Percentiles rank a stretch among this genome's conserved stretches.
Conservation (phyloP, 2,329 filamentous ascomycete genomes). For the Penicillium palitans region DNA sequence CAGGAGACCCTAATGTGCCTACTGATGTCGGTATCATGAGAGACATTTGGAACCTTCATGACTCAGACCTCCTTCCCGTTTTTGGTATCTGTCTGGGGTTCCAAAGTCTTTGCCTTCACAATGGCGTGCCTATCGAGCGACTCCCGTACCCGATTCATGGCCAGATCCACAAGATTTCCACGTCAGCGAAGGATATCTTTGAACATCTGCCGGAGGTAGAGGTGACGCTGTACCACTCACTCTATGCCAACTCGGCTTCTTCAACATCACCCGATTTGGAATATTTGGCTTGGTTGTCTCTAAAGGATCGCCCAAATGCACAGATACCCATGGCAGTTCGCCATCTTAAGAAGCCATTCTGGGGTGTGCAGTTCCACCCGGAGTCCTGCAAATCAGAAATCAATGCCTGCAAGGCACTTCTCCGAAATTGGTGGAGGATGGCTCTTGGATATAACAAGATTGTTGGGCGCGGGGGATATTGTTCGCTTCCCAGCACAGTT, state of each 20-base stretch:
- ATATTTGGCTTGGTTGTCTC: constrained; percentile 63
- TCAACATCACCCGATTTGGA: constrained; percentile 36
- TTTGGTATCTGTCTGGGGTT: constrained; percentile 89
- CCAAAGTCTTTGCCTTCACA: constrained; percentile 72
- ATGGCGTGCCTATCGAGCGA: constrained; percentile 66
- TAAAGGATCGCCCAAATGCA: constrained; percentile 40
- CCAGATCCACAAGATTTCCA: constrained; percentile 69
- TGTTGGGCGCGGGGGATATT: constrained; percentile 26
- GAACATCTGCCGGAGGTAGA: constrained; percentile 58
- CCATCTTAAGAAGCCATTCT: constrained; percentile 70
- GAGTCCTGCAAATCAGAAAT: constrained; percentile 78
- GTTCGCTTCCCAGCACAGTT: constrained; percentile 20
- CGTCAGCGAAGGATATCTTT: constrained; percentile 66
- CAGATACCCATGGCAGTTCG: constrained; percentile 73
- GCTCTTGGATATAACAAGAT: constrained; percentile 61
- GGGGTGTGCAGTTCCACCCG: constrained; percentile 87
- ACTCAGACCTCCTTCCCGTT: constrained; percentile 66
- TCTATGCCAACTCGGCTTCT: constrained; percentile 50
- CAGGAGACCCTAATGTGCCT: constrained; percentile 71
- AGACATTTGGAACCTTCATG: constrained; percentile 68
- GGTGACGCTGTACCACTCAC: constrained; percentile 75
- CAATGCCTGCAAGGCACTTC: constrained; percentile 59
- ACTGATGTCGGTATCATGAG: constrained; percentile 82
- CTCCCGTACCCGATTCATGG: constrained; percentile 77
- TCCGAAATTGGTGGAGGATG: constrained; percentile 73